These are phyloP conservation scores for Populus hybrid DNA, from an alignment of 441 rosid genomes.

Conservation along the genomic window DNA sequence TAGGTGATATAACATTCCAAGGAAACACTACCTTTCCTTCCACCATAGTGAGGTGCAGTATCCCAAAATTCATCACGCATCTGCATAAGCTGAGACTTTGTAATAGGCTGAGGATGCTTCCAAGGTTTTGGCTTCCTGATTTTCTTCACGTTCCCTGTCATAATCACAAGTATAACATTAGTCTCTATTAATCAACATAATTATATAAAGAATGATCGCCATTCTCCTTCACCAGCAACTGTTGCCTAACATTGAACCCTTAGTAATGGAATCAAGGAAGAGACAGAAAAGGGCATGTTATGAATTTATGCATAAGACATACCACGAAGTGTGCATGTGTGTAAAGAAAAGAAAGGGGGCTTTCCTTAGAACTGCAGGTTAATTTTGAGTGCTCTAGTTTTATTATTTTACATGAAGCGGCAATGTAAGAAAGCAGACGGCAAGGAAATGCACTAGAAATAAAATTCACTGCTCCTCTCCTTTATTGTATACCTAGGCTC, in stretches of 20 bases:
- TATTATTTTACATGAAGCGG: background rate
- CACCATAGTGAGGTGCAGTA: conserved; percentile 96
- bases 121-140: conserved; percentile 83
- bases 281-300: too few species aligned
- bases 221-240: too few species aligned
- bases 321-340: background rate
- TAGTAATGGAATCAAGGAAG: too few species aligned
- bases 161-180: conserved; percentile 6
- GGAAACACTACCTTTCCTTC: conserved; percentile 57
- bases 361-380: background rate
- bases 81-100: conserved; percentile 70
- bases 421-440: background rate
- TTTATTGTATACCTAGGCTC: background rate
- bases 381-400: background rate
- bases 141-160: conserved; percentile 59
- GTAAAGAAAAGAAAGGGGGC: background rate
- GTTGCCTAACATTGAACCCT: too few species aligned
- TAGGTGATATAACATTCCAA: background rate
- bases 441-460: background rate
- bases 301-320: background rate
- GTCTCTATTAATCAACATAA: background rate
- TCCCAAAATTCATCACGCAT: conserved; percentile 97
- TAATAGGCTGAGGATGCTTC: conserved; percentile 80
- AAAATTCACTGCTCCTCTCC: background rate
- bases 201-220: background rate